Base-by-base conservation (phyloP, 1,284 basidiomycete genomes). In the Marasmius oreades region DNA sequence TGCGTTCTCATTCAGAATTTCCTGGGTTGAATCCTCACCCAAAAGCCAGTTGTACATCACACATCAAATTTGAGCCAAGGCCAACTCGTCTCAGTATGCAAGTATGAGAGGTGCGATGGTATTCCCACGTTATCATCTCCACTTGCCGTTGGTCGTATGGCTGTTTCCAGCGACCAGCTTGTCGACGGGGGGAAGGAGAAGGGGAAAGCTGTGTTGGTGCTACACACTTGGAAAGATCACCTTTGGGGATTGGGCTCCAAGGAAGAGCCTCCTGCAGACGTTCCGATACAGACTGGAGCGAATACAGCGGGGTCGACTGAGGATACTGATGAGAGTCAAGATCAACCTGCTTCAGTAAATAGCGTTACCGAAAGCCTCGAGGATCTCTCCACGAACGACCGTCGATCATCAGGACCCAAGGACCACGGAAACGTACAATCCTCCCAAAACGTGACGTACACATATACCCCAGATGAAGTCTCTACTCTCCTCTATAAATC, bases 211-310 rank as follows among this genome's bases (percentile, higher is more conserved):
- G 88, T 90, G 2, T 70, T 76, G 24, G 72, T 90, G 1, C 60
- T 86, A 45, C 87, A 92, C 64, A 80, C 82, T 1, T 87, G 85
- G 82, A 87, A 85, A 63, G 89, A 90, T 62, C 70, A 77, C 60
- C 66, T 92, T 8, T 92, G 87, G 81, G 78, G 83, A 16, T 77
- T 88, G 75, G 88, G 89, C 11, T 71, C 69, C 22, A 86, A 83
- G 63, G 55, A 61, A 7, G 82, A 86, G 44, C 74, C 77, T 6
- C 86, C 88, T 0, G 77, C 74, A 36, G 54, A 65, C n/a, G 46
- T 63, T 5, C 69, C 74, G 20, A 62, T 71, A 48, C 61, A 62
- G 42, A 42, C 62, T 16, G 61, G 64, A 53, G 62, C 58, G 26
- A 62, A 59, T 26, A 62, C 70, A 1, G 63, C 59, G 36, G 52